Evolutionary conservation across 2,329 filamentous ascomycete genomes (phyloP).

Genomic region (Phialophora verrucosa): DNA sequence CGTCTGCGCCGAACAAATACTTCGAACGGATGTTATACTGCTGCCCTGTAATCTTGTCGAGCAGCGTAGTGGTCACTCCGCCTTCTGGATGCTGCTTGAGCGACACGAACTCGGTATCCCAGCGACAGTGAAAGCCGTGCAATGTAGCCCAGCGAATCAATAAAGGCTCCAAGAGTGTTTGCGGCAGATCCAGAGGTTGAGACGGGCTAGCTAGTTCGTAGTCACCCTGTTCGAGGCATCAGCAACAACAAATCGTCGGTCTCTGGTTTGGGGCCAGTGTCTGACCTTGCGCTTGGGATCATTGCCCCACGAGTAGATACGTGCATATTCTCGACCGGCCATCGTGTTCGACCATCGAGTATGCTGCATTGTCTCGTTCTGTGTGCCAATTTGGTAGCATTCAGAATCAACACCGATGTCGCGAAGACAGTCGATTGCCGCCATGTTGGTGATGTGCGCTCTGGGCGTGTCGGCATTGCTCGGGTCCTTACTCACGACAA

Average conservation of each 20-base stretch:
- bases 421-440: constrained; percentile 30
- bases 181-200: constrained; percentile 49
- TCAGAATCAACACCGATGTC: constrained; percentile 52
- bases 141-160: constrained; percentile 46
- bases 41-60: constrained; percentile 45
- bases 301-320: constrained; percentile 51
- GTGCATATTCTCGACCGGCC: constrained; percentile 52
- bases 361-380: constrained; percentile 46
- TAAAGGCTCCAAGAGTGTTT: constrained; percentile 51
- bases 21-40: constrained; percentile 57
- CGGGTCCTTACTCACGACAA: constrained; percentile 29
- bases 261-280: neutral
- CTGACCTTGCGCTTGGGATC: constrained; percentile 48
- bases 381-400: constrained; percentile 42
- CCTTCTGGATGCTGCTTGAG: constrained; percentile 40
- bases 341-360: constrained; percentile 52
- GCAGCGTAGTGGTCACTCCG: constrained; percentile 44
- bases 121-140: constrained; percentile 48
- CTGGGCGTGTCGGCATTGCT: constrained; percentile 32
- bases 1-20: constrained; percentile 67
- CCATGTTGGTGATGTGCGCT: constrained; percentile 39
- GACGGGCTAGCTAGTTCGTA: constrained; percentile 52
- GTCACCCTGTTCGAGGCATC: constrained; percentile 42
- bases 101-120: constrained; percentile 46
- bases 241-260: neutral